phyloP scores from a whole-genome alignment of 768 basidiomycete species.

The Boletus eberwhitei region DNA sequence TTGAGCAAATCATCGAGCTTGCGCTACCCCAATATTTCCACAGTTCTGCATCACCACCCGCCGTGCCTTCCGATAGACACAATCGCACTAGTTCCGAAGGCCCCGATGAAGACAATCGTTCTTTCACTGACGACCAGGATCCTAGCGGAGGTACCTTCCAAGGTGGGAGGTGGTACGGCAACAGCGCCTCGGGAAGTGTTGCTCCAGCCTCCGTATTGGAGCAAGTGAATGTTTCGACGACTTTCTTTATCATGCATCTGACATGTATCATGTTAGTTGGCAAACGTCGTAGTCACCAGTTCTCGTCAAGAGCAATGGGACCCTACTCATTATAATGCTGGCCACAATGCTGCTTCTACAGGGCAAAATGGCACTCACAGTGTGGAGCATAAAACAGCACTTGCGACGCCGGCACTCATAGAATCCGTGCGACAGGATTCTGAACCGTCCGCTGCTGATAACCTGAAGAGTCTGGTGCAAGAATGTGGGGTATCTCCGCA shows the following conservation, averaged over 20 bases:
- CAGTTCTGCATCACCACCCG: conserved; percentile 36
- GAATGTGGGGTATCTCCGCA: conserved; percentile 92
- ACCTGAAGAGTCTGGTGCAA: conserved; percentile 79
- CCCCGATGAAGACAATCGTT: conserved; percentile 64
- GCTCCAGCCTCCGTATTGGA: conserved; percentile 77
- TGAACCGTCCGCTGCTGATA: conserved; percentile 66
- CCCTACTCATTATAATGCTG: conserved; percentile 12
- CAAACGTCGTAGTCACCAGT: conserved; percentile 49
- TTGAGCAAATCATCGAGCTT: conserved; percentile 78
- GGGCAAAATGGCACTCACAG: conserved; percentile 24
- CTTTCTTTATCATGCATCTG: conserved; percentile 17
- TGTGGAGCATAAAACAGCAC: conserved; percentile 26
- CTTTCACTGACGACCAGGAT: conserved; percentile 76
- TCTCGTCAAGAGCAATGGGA: conserved; percentile 32
- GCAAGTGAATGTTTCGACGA: conserved; percentile 50
- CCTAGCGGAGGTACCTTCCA: conserved; percentile 74
- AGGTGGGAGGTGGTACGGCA: conserved; percentile 84
- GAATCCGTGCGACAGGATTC: conserved; percentile 41
- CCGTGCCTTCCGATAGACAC: conserved; percentile 33
- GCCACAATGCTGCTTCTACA: conserved; percentile 8
- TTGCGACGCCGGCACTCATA: conserved; percentile 34
- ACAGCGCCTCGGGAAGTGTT: conserved; percentile 78
- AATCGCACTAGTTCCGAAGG: conserved; percentile 47
- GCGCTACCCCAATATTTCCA: conserved; percentile 74
- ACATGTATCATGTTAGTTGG: conserved; percentile 39